Evolutionary conservation across 2,329 filamentous ascomycete genomes (phyloP), one percentile per base, ranked within the genome.

Genomic region (Penicillium expansum): DNA sequence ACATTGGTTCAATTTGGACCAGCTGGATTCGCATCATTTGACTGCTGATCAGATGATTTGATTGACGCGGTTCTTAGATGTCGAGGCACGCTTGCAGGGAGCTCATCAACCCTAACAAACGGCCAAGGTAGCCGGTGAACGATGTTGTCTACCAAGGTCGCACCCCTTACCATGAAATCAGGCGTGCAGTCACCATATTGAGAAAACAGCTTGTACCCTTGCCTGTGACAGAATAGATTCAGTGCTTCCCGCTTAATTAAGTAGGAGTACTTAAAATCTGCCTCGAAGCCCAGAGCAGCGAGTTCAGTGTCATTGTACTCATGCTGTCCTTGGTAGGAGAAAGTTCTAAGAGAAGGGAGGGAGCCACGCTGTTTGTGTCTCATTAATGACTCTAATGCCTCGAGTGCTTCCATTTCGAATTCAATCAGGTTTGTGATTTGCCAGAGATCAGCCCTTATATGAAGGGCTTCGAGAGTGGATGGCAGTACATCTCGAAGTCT

Each of bases 361-460:
- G 20, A 14, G 20, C 49, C 49, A 14, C 1, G 0, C 14, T 29
- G 8, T 38, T 20, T 30, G n/a, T 47, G n/a, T 30, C 22, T 37
- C 30, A 52, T 37, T 0, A 45, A 24, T n/a, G 0, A 1, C 6
- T 29, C 24, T 2, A 52, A 22, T 14, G 41, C n/a, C 4, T 2
- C 14, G 9, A 52, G 30, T 4, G 32, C 2, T 29, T n/a, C 20
- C n/a, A 22, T 7, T 45, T 38, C 41, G 32, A 47, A 52, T 8
- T 2, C 3, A 5, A n/a, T 8, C 2, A 13, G 13, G 8, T n/a
- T 14, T 9, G n/a, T 1, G 18, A 6, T 1, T 20, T 1, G 13
- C 13, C 24, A 52, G 41, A 52, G 41, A 30, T 52, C 50, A 22
- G 22, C 3, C 5, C 41, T n/a, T 8, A 52, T 24, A 13, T 52